Evolutionary conservation across 2,329 filamentous ascomycete genomes (phyloP), one percentile per base, ranked within the genome.

Genomic region (Colletotrichum sp.): DNA sequence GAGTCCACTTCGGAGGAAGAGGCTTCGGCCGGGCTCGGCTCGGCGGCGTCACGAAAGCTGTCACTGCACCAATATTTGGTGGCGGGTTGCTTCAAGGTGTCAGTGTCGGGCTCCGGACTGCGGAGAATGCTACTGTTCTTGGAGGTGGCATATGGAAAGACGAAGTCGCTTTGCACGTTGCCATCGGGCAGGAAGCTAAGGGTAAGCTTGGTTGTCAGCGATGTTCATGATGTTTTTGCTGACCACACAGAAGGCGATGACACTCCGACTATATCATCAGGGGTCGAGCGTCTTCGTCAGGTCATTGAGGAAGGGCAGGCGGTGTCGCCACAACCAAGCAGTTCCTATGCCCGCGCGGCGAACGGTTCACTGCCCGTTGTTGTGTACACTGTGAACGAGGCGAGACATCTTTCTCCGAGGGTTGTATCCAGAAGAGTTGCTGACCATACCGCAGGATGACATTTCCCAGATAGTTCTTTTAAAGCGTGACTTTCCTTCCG

Each of bases 11-110:
- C 2, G 84, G 86, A 15, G 86, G 86, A 0, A 83, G 84, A 70
- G 78, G 79, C 1, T 87, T 88, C 74, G 80, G 78, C 1, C 80
- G 86, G 22, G 86, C 86, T 8, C 81, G 84, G 18, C 79, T 87
- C 15, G 86, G 85, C 13, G 87, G 87, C n/a, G 83, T 88, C 10
- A 89, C 86, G 3, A 81, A 80, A 70, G 84, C 85, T 0, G 80
- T 88, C 12, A 86, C 86, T 3, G 79, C 85, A 6, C 87, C 87
- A 4, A 27, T 81, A 6, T 77, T 65, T 15, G 79, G 72, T 22
- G 56, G 66, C 1, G 83, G 79, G 8, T 83, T 84, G 15, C 76
- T 84, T 2, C 80, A 79, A 8, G 87, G 87, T 10, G 84, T 89
- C 7, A 87, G 85, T 73, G 82, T 82, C 0, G 86, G 84, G 6